Evolutionary conservation across 345 rosid species (phyloP).

Genomic region (Abelmoschus esculentus): DNA sequence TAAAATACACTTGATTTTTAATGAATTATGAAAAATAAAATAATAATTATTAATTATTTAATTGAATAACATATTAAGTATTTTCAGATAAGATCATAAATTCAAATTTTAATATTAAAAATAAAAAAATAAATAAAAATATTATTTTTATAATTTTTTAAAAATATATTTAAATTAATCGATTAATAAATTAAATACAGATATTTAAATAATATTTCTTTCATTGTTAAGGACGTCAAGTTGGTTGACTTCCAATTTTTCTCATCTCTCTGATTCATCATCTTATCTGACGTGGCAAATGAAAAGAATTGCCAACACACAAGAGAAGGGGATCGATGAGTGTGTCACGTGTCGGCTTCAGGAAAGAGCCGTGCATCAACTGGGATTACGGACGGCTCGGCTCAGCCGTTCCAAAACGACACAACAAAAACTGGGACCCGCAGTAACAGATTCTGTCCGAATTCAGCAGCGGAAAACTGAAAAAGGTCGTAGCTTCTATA

Average conservation of each 20-base stretch:
- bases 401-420: slow-evolving; percentile 34
- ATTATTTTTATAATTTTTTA: too few species aligned
- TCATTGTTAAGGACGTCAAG: background rate
- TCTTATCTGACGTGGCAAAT: slow-evolving; percentile 15
- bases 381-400: slow-evolving; percentile 8
- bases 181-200: too few species aligned
- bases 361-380: slow-evolving; percentile 49
- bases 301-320: background rate
- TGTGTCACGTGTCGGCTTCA: slow-evolving; percentile 27
- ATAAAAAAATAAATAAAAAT: too few species aligned
- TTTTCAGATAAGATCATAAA: too few species aligned
- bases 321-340: background rate
- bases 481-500: background rate
- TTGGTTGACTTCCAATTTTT: background rate
- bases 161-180: too few species aligned
- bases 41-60: too few species aligned
- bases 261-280: background rate
- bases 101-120: too few species aligned
- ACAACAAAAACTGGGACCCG: slow-evolving; percentile 38
- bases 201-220: background rate
- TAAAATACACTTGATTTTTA: too few species aligned
- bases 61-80: too few species aligned
- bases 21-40: too few species aligned
- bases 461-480: slow-evolving; percentile 10
- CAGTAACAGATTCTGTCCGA: slow-evolving; percentile 31